These are phyloP conservation scores for Blastobotrys apis DNA, from an alignment of 1,139 yeast genomes.

Conservation along the genomic window DNA sequence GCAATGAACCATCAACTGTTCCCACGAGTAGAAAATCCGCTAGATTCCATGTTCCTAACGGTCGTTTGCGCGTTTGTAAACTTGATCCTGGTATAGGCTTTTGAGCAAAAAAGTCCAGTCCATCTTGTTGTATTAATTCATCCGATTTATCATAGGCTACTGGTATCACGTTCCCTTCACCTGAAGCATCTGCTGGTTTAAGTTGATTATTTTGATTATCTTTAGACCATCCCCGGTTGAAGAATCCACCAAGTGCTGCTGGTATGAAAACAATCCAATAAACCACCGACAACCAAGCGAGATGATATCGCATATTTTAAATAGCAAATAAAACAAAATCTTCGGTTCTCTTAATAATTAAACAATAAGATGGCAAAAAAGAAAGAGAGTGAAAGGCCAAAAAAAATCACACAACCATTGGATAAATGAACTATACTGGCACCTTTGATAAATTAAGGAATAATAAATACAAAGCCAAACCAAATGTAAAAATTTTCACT, in stretches of 20 bases:
- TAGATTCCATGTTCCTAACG: conserved; percentile 52
- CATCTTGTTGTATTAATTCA: not conserved
- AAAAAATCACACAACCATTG: no score
- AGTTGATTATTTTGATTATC: not conserved
- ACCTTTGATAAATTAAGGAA: no score
- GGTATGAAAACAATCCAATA: not conserved
- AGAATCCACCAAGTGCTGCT: conserved; percentile 1
- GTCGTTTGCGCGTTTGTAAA: conserved; percentile 17
- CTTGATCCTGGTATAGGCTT: conserved; percentile 4
- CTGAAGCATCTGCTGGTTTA: no score
- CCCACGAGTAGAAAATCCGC: conserved; percentile 64
- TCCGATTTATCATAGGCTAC: no score
- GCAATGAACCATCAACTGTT: conserved; percentile 84
- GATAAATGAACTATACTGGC: no score
- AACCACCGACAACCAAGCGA: conserved; percentile 2
- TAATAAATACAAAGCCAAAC: no score
- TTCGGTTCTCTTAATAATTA: not conserved
- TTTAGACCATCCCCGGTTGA: not conserved
- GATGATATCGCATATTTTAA: conserved; percentile 1
- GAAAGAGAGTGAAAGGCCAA: not conserved
- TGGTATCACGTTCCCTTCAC: no score
- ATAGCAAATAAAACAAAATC: no score
- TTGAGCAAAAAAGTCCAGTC: no score
- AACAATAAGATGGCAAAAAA: not conserved
- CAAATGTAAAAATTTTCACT: no score